A percentile compares a stretch with the other conserved stretches of the same genome.
Evolutionary conservation across 208 protist species (phyloP).

Genomic region (Phytomonas serpens): DNA sequence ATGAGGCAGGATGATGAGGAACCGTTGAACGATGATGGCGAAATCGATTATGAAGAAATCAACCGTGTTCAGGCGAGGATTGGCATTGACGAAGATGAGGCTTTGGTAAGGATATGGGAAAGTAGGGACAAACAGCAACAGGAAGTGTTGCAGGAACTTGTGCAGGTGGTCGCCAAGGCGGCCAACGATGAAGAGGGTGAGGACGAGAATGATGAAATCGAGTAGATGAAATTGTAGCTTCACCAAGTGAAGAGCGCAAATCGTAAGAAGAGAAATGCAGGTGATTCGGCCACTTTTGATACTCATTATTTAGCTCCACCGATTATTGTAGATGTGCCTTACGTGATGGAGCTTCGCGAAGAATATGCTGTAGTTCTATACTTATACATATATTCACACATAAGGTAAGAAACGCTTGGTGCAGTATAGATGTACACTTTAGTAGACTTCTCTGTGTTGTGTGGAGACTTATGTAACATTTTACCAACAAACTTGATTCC

Average conservation of each 20-base stretch:
- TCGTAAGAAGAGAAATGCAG: neutral
- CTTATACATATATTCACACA: neutral
- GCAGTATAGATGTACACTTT: neutral
- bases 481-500: constrained; percentile 10
- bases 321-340: neutral
- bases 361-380: neutral
- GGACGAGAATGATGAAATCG: constrained; percentile 16
- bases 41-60: constrained; percentile 38
- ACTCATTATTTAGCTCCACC: neutral
- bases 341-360: neutral
- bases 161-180: constrained; percentile 29
- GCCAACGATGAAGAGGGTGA: constrained; percentile 53
- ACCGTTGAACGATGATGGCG: constrained; percentile 15
- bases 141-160: constrained; percentile 37
- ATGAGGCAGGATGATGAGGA: constrained; percentile 48
- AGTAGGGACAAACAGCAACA: constrained; percentile 31
- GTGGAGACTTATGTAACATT: neutral
- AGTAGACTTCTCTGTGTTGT: neutral
- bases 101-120: constrained; percentile 67
- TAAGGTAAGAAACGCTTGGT: neutral
- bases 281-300: neutral
- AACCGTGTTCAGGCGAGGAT: constrained; percentile 38
- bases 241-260: neutral
- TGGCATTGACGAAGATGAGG: constrained; percentile 67
- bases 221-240: neutral